Percentiles rank a stretch among this genome's conserved stretches.
Conservation (phyloP, 139 green algal species). For the Edaphochlamys debaryana region DNA sequence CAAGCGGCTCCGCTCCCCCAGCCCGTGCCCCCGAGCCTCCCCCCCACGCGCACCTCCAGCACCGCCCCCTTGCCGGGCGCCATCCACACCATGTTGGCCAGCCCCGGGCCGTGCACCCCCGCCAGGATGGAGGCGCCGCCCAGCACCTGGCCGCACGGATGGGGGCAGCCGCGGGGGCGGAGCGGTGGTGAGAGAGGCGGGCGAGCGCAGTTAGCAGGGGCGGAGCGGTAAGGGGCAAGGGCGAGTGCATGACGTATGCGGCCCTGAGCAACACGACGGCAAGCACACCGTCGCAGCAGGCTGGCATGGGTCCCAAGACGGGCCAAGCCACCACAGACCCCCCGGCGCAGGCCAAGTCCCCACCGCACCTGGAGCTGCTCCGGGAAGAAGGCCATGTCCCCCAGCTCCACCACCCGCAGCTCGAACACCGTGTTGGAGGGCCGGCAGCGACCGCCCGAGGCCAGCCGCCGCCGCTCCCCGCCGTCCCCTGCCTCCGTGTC, state of each 20-base stretch:
- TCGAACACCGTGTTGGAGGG: conserved; percentile 9
- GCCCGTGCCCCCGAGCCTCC: background rate
- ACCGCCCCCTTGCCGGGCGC: conserved; percentile 41
- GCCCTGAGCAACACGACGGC: background rate
- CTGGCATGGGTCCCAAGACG: background rate
- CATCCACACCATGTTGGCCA: conserved; percentile 54
- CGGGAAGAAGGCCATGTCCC: conserved; percentile 47
- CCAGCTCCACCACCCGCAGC: conserved; percentile 36
- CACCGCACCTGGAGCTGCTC: conserved; percentile 45
- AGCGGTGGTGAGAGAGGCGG: no score
- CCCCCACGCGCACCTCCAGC: conserved; percentile 31
- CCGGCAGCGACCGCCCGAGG: background rate
- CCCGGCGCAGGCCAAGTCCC: no score
- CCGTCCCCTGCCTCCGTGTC: no score
- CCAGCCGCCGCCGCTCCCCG: background rate
- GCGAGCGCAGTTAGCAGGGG: no score
- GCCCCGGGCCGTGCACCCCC: conserved; percentile 48
- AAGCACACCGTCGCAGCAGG: background rate
- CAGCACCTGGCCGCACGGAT: conserved; percentile 1
- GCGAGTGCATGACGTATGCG: background rate
- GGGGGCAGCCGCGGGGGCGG: no score
- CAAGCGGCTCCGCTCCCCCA: no score
- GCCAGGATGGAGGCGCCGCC: conserved; percentile 37
- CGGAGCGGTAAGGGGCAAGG: background rate
- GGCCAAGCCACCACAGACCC: no score